These are phyloP conservation scores for Tetrapisispora namnaoensis DNA, from an alignment of 805 yeast species.

Conservation along the genomic window DNA sequence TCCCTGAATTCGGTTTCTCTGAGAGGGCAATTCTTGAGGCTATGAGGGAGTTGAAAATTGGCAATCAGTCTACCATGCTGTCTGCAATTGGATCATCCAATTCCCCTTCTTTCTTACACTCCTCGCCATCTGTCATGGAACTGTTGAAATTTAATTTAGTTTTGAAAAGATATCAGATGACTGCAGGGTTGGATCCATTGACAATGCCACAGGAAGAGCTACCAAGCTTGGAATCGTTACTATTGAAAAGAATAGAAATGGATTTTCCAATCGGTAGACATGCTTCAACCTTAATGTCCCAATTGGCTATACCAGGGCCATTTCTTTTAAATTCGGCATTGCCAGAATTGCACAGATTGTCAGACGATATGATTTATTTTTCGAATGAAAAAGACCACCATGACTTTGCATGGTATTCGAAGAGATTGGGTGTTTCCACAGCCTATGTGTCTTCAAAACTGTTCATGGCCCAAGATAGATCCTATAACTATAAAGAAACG, in stretches of 20 bases:
- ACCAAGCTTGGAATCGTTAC: slow-evolving; percentile 33
- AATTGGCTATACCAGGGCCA: slow-evolving; percentile 51
- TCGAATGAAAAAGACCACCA: slow-evolving; percentile 65
- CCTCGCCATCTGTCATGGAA: slow-evolving; percentile 32
- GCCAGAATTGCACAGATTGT: slow-evolving; percentile 59
- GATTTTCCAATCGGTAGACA: slow-evolving; percentile 32
- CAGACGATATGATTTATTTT: slow-evolving; percentile 75
- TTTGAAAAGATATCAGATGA: slow-evolving; percentile 37
- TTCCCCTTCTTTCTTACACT: slow-evolving; percentile 25
- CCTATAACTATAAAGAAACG: slow-evolving; percentile 48
- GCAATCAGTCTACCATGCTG: slow-evolving; percentile 18
- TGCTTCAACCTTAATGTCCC: slow-evolving; percentile 37
- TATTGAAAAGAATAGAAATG: slow-evolving; percentile 40
- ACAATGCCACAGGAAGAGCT: slow-evolving; percentile 17
- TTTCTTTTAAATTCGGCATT: slow-evolving; percentile 44
- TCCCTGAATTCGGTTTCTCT: slow-evolving; percentile 25
- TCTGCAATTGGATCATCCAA: slow-evolving; percentile 26
- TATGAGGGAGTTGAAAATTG: slow-evolving; percentile 16
- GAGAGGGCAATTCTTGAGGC: slow-evolving; percentile 26
- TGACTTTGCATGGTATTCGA: slow-evolving; percentile 90
- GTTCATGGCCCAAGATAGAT: slow-evolving; percentile 68
- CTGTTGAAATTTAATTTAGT: slow-evolving; percentile 49
- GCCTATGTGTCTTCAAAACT: slow-evolving; percentile 69
- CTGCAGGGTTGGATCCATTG: slow-evolving; percentile 27
- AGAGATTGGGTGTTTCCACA: slow-evolving; percentile 59